Evolutionary conservation across 164 flowering plant species (phyloP), one percentile per base, ranked within the genome.

Genomic region (Stephania cephalantha): DNA sequence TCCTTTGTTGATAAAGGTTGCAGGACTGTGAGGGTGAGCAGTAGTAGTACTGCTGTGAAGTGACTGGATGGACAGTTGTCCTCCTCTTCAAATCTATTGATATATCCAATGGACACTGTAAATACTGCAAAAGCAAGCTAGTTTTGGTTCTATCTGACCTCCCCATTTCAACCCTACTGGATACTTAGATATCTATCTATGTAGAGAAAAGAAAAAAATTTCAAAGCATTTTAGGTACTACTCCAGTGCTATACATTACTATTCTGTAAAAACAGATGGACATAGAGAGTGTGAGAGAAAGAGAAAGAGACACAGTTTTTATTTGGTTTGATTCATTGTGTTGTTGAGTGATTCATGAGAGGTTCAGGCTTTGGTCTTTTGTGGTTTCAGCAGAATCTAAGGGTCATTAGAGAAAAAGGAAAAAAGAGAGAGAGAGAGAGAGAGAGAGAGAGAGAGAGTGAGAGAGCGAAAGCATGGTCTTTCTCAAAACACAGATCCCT

Each of bases 401-500:
- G 52, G 10, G 46, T 31, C 15, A 22, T 12, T 29, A 11, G 61
- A 71, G 58, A 71, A 25, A 72, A 71, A 50, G 55, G 61, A 15
- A 55, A 55, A 53, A 25, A 17, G 12, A 25, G 29, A 30, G 11
- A 35, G 67, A 22, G 61, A 35, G 42, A 35, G 42, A 2, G 42
- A 35, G 42, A 35, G 42, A 35, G 42, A 2, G 42, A 35, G 42
- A 35, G 44, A 69, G 30, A 76, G 46, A 70, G 76, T 64, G 31
- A 75, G 76, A 46, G 30, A 10, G 53, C n/a, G 69, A 74, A 74
- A 75, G 61, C 79, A 75, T 75, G 84, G 85, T 82, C 87, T 85
- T 86, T 86, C 85, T 81, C 84, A 79, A 52, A 73, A 81, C 94
- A 89, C 97, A 87, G 94, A 91, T 91, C 94, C 94, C 94, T 82